Percentiles rank a stretch among this genome's conserved stretches.
Conservation (phyloP, 352 stramenopile genomes). For the Pythium aquatile region DNA sequence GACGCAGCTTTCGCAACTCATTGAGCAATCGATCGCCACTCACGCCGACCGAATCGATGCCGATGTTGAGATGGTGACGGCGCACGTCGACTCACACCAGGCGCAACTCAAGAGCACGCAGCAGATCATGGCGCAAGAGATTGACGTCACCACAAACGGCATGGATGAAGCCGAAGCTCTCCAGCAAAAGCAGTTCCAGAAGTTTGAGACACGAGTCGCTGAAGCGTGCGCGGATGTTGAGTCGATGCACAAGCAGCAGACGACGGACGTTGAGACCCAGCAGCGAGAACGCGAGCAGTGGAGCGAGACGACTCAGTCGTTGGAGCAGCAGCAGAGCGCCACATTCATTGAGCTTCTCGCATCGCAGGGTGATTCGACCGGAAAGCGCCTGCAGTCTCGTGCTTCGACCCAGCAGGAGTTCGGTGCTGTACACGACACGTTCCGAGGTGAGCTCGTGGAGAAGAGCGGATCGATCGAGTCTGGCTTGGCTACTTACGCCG, state of each 20-base stretch:
- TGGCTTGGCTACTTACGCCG: slow-evolving; percentile 10
- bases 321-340: slow-evolving; percentile 19
- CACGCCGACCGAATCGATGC: slow-evolving; percentile 24
- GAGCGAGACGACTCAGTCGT: slow-evolving; percentile 7
- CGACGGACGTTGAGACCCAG: slow-evolving; percentile 10
- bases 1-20: slow-evolving; percentile 23
- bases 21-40: slow-evolving; percentile 26
- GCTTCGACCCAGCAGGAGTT: slow-evolving; percentile 4
- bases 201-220: slow-evolving; percentile 20
- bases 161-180: slow-evolving; percentile 26
- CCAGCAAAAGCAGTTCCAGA: slow-evolving; percentile 24
- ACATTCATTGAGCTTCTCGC: neutral
- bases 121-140: slow-evolving; percentile 23
- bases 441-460: slow-evolving; percentile 9
- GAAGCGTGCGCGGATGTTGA: slow-evolving; percentile 15
- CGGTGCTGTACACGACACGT: slow-evolving; percentile 4
- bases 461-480: slow-evolving; percentile 6
- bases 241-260: slow-evolving; percentile 19
- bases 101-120: slow-evolving; percentile 19
- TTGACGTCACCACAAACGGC: slow-evolving; percentile 20
- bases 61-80: slow-evolving; percentile 23
- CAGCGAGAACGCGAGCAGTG: slow-evolving; percentile 10
- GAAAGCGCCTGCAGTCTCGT: slow-evolving; percentile 12
- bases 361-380: neutral
- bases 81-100: slow-evolving; percentile 24